Base-by-base conservation (phyloP, 805 yeast species). In the Wickerhamomyces tratensis region DNA sequence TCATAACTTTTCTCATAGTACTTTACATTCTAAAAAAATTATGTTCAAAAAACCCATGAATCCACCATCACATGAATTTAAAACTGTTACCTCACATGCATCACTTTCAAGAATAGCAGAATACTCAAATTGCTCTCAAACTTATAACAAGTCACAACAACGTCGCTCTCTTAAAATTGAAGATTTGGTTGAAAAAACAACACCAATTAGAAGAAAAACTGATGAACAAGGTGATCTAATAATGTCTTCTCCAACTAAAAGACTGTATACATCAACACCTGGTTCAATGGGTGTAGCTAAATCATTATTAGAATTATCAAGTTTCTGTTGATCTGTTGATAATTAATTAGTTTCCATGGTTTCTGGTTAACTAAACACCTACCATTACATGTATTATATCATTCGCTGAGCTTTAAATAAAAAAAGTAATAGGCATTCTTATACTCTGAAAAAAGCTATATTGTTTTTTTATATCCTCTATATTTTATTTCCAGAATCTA, bases 221-320 rank as follows among this genome's bases (percentile, higher is more conserved):
- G 47, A 45, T 38, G 53, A 47, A 5, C 46, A 39, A 30, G 55
- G 53, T 14, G 60, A 54, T 35, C 35, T 48, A 37, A 35, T 61
- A 7, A 41, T 62, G 52, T 59, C 65, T 6, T 61, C 68, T 29
- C 72, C 72, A 39, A 64, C 68, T 1, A 64, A 63, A 49, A 46
- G 61, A 29, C 7, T 45, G 7, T 48, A 45, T 14, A 49, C 65
- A 46, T 60, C 71, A 5, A 69, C 74, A 4, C 74, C 75, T 7
- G 67, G 71, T 5, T 67, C 72, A 1, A 69, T 68, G 42, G 74
- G 73, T 34, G 75, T 74, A 29, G 75, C 75, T 10, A 61, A 64
- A 42, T 68, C 71, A 25, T 49, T 69, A 41, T 44, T 69, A 29
- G 72, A 68, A 45, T 43, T 69, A 45, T 68, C 72, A 5, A 11